Percentiles rank a stretch among this genome's conserved stretches.
Evolutionary conservation across 257 asterid species (phyloP).

Genomic region (Solanum peruvianum): DNA sequence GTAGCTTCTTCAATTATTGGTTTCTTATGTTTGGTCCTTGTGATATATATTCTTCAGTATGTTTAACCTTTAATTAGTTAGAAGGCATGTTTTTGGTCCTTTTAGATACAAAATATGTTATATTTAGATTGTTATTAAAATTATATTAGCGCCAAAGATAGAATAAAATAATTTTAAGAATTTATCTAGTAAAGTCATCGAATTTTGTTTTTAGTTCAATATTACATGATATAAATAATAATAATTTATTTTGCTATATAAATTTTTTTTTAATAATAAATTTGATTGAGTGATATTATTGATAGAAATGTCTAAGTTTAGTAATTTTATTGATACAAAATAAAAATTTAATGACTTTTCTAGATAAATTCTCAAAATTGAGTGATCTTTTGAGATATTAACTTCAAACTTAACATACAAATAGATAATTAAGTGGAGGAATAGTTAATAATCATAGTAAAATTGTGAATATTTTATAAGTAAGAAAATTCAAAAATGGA

Average conservation of each 20-base stretch:
- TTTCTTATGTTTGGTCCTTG: not conserved
- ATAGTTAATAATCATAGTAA: not conserved
- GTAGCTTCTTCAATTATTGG: not conserved
- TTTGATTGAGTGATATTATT: too few relatives aligned
- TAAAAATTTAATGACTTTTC: too few relatives aligned
- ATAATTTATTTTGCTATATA: too few relatives aligned
- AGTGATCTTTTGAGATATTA: too few relatives aligned
- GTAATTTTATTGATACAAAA: too few relatives aligned
- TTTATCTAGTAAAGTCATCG: too few relatives aligned
- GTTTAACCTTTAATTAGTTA: not conserved
- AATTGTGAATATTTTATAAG: not conserved
- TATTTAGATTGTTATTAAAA: not conserved
- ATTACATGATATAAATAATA: too few relatives aligned
- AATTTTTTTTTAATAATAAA: too few relatives aligned
- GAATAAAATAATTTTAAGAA: not conserved
- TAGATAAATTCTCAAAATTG: too few relatives aligned
- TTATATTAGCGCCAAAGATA: not conserved
- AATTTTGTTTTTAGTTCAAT: too few relatives aligned
- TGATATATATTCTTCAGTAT: not conserved
- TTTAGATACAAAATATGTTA: not conserved
- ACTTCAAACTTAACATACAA: not conserved
- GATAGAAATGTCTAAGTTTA: too few relatives aligned
- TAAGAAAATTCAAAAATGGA: not conserved
- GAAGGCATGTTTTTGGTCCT: not conserved
- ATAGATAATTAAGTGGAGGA: not conserved